Evolutionary conservation across 1,139 yeast genomes (phyloP).

Genomic region (Pichia sp.): DNA sequence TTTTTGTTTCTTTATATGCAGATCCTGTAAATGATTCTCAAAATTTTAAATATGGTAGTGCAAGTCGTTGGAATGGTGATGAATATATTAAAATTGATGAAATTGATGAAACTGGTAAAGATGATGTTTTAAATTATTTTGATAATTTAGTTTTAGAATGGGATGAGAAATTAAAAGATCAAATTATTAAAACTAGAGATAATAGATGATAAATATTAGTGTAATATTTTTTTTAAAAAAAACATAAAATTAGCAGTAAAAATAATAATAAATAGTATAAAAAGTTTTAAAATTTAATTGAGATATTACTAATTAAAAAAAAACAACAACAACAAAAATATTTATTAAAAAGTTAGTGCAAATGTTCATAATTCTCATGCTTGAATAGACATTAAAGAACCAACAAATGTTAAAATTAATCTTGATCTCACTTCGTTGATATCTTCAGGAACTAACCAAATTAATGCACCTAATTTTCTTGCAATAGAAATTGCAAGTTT

Average conservation of each 20-base stretch:
- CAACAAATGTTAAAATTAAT: constrained; percentile 88
- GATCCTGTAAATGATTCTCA: constrained; percentile 37
- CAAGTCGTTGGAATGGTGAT: constrained; percentile 53
- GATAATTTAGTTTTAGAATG: constrained; percentile 51
- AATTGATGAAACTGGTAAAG: constrained; percentile 58
- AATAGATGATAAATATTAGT: not conserved
- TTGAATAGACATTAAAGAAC: constrained; percentile 75
- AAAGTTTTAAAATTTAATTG: not conserved
- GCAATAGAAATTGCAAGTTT: constrained; percentile 96
- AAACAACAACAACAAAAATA: not conserved
- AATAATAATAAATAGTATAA: not conserved
- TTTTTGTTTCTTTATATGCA: constrained; percentile 48
- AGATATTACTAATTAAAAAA: not conserved
- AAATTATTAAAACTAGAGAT: constrained; percentile 50
- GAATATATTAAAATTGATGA: constrained; percentile 54
- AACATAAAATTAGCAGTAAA: too few relatives aligned
- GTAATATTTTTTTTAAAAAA: too few relatives aligned
- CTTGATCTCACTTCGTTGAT: constrained; percentile 93
- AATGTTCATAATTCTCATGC: not conserved
- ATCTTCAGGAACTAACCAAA: constrained; percentile 99
- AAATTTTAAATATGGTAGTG: constrained; percentile 66
- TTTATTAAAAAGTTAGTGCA: not conserved
- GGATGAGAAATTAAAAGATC: constrained; percentile 66
- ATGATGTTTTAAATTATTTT: constrained; percentile 57
- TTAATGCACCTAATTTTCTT: constrained; percentile 93